These are phyloP conservation scores for Paraphaeosphaeria minitans DNA, from an alignment of 2,329 filamentous ascomycete genomes.

Conservation along the genomic window DNA sequence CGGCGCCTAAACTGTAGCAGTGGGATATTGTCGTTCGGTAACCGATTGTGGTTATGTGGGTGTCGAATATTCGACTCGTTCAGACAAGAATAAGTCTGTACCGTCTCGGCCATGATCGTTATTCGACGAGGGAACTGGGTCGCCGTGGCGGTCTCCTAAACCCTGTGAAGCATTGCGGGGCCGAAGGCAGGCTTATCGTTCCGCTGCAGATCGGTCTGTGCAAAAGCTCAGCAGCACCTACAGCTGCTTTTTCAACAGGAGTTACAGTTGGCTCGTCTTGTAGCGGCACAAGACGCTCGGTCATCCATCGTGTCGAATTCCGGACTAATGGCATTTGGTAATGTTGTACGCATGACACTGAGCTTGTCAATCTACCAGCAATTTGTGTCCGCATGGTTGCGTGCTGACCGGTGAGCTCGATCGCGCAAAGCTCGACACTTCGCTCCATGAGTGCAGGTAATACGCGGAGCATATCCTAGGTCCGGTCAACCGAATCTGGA, in stretches of 20 bases:
- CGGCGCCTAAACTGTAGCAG: background rate
- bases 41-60: background rate
- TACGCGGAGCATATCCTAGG: constrained; percentile 10
- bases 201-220: background rate
- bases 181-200: constrained; percentile 4
- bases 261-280: constrained; percentile 2
- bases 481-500: constrained; percentile 29
- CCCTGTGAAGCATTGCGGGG: constrained; percentile 1
- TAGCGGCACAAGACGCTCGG: background rate
- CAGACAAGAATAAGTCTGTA: background rate
- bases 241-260: background rate
- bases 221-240: constrained; percentile 4
- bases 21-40: background rate
- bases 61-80: background rate
- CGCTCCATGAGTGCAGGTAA: constrained; percentile 9
- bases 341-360: constrained; percentile 25
- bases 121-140: background rate
- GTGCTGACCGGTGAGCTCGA: constrained; percentile 28
- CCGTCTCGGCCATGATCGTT: background rate
- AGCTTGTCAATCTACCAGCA: constrained; percentile 13
- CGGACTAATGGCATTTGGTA: constrained; percentile 21
- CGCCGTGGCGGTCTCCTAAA: background rate
- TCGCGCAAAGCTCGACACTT: constrained; percentile 5
- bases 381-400: constrained; percentile 16
- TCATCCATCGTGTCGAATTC: constrained; percentile 9